A percentile compares a stretch with the other conserved stretches of the same genome.
Conservation (phyloP, 176 grass and related monocot species). For the Sorghum bicolor region DNA sequence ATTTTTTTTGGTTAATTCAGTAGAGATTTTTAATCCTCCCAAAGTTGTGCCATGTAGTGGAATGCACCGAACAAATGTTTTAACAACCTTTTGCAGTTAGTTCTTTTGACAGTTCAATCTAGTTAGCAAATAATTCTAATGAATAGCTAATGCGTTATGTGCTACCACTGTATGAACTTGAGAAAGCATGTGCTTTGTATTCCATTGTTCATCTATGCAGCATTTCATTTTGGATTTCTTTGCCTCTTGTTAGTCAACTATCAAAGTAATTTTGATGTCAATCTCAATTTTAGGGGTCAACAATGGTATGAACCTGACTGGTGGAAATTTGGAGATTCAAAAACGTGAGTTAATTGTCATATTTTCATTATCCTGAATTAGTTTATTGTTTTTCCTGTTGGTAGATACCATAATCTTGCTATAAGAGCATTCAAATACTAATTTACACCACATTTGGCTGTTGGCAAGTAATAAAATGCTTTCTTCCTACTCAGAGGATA, state of each 20-base stretch:
- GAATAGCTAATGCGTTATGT: neutral
- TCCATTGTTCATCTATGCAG: neutral
- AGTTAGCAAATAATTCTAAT: neutral
- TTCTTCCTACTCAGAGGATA: neutral
- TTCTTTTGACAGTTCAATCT: neutral
- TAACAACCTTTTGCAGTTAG: neutral
- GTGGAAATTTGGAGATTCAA: conserved; percentile 99
- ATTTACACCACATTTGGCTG: neutral
- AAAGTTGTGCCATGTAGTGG: neutral
- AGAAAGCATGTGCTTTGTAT: neutral
- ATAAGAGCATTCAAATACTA: neutral
- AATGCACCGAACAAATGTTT: neutral
- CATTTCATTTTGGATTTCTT: neutral
- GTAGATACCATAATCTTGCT: neutral
- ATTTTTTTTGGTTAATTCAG: conserved; percentile 1
- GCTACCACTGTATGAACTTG: neutral
- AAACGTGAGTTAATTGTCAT: conserved; percentile 59
- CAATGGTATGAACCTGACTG: conserved; percentile 99
- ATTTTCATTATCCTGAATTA: neutral
- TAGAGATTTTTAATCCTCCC: conserved; percentile 1
- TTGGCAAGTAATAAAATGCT: neutral
- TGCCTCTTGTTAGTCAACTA: neutral
- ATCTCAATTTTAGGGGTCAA: conserved; percentile 61
- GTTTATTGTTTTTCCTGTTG: neutral
- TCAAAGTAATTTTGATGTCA: neutral